A percentile compares a stretch with the other conserved stretches of the same genome.
Conservation (phyloP, 345 rosid genomes). For the Xanthoceras sorbifolium region DNA sequence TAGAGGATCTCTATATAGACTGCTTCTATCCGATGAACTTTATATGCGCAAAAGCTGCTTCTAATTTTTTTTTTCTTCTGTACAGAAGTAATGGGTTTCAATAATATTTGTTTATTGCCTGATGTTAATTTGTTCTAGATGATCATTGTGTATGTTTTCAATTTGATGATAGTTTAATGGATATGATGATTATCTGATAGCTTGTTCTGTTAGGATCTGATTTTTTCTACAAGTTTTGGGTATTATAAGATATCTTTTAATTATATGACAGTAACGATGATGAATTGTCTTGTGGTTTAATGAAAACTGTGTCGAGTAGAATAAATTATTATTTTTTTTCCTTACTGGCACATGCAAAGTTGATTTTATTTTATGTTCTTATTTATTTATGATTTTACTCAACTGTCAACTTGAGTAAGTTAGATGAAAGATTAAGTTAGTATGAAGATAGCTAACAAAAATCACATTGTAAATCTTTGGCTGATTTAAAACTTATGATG, state of each 20-base stretch:
- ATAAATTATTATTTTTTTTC: background rate
- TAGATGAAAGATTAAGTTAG: too few relatives aligned
- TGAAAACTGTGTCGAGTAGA: background rate
- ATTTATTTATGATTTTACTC: background rate
- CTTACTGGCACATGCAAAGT: background rate
- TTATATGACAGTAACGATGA: background rate
- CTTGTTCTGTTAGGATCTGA: background rate
- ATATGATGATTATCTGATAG: background rate
- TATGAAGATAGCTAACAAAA: background rate
- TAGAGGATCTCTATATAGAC: background rate
- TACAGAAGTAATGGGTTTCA: background rate
- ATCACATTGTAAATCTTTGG: background rate
- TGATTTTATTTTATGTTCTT: background rate
- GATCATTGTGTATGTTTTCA: background rate
- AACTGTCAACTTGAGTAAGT: background rate
- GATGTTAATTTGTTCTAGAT: background rate
- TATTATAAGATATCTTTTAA: background rate
- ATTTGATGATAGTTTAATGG: background rate
- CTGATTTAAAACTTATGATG: background rate
- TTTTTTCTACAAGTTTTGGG: background rate
- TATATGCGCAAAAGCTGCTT: background rate
- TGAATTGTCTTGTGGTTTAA: background rate
- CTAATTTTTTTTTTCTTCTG: background rate
- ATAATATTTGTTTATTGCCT: background rate
- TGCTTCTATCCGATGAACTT: background rate